A percentile compares a stretch with the other conserved stretches of the same genome.
phyloP scores from a whole-genome alignment of 1,139 yeast genomes.

The Geotrichum reessii region DNA sequence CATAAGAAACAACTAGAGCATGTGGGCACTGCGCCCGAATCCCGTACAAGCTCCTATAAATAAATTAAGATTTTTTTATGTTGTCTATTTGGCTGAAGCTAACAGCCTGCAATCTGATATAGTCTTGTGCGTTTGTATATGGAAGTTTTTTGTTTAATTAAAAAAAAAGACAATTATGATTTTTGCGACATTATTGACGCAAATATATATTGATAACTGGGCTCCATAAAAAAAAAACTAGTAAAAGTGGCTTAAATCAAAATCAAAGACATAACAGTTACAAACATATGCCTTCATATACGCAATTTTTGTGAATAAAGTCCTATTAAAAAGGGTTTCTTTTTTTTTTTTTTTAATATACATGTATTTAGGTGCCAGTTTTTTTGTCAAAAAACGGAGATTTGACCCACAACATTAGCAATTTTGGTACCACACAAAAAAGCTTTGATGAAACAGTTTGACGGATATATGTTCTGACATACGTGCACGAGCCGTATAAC shows the following conservation, averaged over 20 bases:
- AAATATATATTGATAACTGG: too few relatives aligned
- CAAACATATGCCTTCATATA: too few relatives aligned
- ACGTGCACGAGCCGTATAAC: background rate
- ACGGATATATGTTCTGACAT: background rate
- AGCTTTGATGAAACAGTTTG: background rate
- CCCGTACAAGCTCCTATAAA: background rate
- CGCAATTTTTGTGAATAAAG: background rate
- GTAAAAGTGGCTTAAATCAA: too few relatives aligned
- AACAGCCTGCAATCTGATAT: background rate
- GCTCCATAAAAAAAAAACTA: too few relatives aligned
- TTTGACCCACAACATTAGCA: background rate
- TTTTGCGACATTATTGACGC: too few relatives aligned
- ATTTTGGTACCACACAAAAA: background rate
- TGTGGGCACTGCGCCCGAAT: background rate
- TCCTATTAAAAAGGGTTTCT: too few relatives aligned
- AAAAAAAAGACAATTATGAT: too few relatives aligned
- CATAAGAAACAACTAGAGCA: background rate
- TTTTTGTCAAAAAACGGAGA: background rate
- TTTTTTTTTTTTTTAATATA: too few relatives aligned
- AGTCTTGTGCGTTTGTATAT: background rate
- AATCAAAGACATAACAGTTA: too few relatives aligned
- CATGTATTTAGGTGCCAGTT: background rate
- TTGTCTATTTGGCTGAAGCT: too few relatives aligned
- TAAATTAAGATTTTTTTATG: background rate
- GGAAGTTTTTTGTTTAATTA: too few relatives aligned